Percentiles rank a stretch among this genome's conserved stretches.
Evolutionary conservation across 495 filamentous ascomycete species (phyloP).

Genomic region (Chaetomidium leptoderma): DNA sequence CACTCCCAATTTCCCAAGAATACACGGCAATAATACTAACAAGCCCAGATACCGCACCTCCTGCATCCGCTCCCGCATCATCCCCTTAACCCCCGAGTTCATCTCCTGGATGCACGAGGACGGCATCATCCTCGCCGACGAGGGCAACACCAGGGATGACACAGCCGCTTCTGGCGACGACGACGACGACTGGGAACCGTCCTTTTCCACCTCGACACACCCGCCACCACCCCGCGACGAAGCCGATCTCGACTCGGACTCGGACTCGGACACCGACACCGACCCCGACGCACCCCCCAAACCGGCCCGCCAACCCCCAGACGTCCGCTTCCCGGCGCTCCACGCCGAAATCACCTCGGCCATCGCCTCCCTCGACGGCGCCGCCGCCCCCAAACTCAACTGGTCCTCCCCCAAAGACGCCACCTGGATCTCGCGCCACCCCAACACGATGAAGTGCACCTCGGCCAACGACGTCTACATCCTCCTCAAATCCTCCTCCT

Average conservation of each 20-base stretch:
- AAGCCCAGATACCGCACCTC: slow-evolving; percentile 62
- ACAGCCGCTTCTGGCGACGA: slow-evolving; percentile 44
- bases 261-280: slow-evolving; percentile 41
- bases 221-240: slow-evolving; percentile 29
- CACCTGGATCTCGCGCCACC: slow-evolving; percentile 81
- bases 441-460: slow-evolving; percentile 85
- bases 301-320: slow-evolving; percentile 36
- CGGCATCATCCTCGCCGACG: slow-evolving; percentile 79
- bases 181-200: slow-evolving; percentile 45
- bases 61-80: slow-evolving; percentile 77
- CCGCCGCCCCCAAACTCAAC: slow-evolving; percentile 86
- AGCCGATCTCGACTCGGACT: slow-evolving; percentile 18
- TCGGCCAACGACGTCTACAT: slow-evolving; percentile 88
- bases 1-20: neutral
- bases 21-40: slow-evolving; percentile 16
- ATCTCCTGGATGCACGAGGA: slow-evolving; percentile 85
- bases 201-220: slow-evolving; percentile 28
- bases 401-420: slow-evolving; percentile 98
- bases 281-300: slow-evolving; percentile 15
- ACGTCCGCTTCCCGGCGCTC: slow-evolving; percentile 56
- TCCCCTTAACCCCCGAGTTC: slow-evolving; percentile 71
- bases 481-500: slow-evolving; percentile 86
- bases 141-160: slow-evolving; percentile 39
- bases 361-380: slow-evolving; percentile 75
- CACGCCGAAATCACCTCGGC: slow-evolving; percentile 70